Conservation (phyloP, 2,329 filamentous ascomycete species). For the Colletotrichum sp. region DNA sequence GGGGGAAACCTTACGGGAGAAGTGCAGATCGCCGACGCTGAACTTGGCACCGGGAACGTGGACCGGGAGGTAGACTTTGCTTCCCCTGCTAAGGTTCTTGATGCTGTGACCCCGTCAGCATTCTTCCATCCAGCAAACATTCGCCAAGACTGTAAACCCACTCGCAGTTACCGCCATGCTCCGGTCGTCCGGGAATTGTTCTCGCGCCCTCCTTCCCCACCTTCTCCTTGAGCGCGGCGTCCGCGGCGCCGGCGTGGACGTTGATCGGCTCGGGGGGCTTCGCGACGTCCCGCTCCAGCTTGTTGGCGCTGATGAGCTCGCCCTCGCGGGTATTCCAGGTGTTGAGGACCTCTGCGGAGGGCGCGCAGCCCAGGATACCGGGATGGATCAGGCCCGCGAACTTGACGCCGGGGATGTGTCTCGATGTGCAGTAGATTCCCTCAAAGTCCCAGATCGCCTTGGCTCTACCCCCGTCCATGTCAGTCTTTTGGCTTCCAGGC, state of each 20-base stretch:
- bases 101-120: conserved; percentile 47
- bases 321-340: conserved; percentile 86
- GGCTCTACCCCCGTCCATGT: conserved; percentile 32
- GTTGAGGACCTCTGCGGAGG: conserved; percentile 75
- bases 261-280: conserved; percentile 75
- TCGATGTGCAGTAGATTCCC: conserved; percentile 73
- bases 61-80: conserved; percentile 85
- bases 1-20: conserved; percentile 58
- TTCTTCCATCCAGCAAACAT: neutral
- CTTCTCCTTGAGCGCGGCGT: conserved; percentile 62
- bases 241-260: conserved; percentile 72
- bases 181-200: conserved; percentile 83
- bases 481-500: neutral
- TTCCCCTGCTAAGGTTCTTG: conserved; percentile 81
- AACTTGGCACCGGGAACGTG: conserved; percentile 90
- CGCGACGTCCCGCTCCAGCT: conserved; percentile 74
- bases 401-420: conserved; percentile 85
- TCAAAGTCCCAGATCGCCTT: conserved; percentile 67
- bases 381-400: conserved; percentile 92
- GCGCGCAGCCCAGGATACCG: conserved; percentile 88
- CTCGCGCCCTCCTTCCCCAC: conserved; percentile 80
- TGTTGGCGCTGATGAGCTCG: conserved; percentile 74
- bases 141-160: conserved; percentile 20
- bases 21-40: conserved; percentile 87
- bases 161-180: conserved; percentile 90